Evolutionary conservation across 352 stramenopile species (phyloP).

Genomic region (Pythium volutum): DNA sequence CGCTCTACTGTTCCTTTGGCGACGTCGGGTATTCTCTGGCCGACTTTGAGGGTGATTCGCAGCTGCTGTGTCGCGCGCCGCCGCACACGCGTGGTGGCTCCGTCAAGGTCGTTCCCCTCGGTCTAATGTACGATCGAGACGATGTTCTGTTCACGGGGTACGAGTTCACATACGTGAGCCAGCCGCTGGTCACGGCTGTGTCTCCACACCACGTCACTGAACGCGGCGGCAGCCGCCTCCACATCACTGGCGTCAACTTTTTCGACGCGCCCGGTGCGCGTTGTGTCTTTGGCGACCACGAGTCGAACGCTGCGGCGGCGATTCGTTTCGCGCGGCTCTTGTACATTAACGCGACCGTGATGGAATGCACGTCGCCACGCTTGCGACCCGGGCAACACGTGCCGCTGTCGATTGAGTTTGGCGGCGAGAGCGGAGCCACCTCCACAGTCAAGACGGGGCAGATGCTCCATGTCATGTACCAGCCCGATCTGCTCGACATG

Average conservation of each 20-base stretch:
- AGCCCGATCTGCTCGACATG: slow-evolving; percentile 11
- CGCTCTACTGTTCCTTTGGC: slow-evolving; percentile 22
- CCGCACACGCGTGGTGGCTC: not conserved
- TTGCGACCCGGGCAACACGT: slow-evolving; percentile 10
- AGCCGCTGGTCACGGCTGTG: slow-evolving; percentile 14
- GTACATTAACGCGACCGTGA: slow-evolving; percentile 7
- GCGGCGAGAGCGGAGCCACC: not conserved
- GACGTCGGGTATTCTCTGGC: slow-evolving; percentile 13
- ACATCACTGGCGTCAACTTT: slow-evolving; percentile 12
- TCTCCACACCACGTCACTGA: slow-evolving; percentile 15
- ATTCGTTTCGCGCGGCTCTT: not conserved
- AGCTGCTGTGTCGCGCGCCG: slow-evolving; percentile 15
- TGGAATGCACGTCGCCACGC: slow-evolving; percentile 12
- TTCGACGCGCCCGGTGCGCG: slow-evolving; percentile 5
- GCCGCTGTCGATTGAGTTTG: not conserved
- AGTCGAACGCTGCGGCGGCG: not conserved
- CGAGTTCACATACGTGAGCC: slow-evolving; percentile 12
- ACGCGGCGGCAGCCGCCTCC: slow-evolving; percentile 4
- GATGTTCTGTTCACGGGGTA: slow-evolving; percentile 11
- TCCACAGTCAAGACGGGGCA: not conserved
- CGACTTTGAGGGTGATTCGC: not conserved
- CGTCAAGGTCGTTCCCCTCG: slow-evolving; percentile 1
- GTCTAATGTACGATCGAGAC: slow-evolving; percentile 6
- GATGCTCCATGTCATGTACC: slow-evolving; percentile 6
- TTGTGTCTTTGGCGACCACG: slow-evolving; percentile 16